Evolutionary conservation across 164 flowering plant species (phyloP), one percentile per base, ranked within the genome.

Genomic region (Umbellularia californica): DNA sequence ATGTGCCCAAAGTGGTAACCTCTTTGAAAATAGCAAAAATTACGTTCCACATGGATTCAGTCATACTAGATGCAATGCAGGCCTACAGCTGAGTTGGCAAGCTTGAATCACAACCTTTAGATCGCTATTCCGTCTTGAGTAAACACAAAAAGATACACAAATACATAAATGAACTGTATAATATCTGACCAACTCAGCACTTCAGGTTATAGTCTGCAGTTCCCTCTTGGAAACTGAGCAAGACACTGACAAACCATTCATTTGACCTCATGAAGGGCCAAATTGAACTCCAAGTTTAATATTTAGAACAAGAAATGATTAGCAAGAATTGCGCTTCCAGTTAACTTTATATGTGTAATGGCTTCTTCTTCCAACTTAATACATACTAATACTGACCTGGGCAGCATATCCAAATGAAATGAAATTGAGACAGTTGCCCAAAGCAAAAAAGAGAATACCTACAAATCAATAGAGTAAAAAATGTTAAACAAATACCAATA

Each of bases 391-490:
- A 79, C 90, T 81, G 20, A 95, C 99, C 99, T 93, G 99, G 76
- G 99, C 99, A 85, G 99, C 99, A 91, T 95, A 93, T 70, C 96
- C 99, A 76, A 95, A 95, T 20, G 99, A 95, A 80, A 95, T 83
- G 83, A 95, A 95, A 81, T 95, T 95, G 55, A 95, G 90, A 78
- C 97, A 92, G 85, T 95, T 95, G 67, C 98, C 99, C 69, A 95
- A 73, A 74, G 93, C 78, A 75, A 95, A 95, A 81, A 95, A 81
- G 9, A 92, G 75, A 76, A 93, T 77, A 73, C 99, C 99, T 93
- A 89, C 84, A 90, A 63, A 71, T 14, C 20, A 23, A 30, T 2
- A 12, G 35, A 9, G 62, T 55, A 17, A 30, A 30, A 68, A 47
- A 70, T 22, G 47, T 47, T n/a, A 14, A 69, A 33, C n/a, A 15